Evolutionary conservation across 202 grass and related monocot genomes (phyloP), one percentile per base, ranked within the genome.

Genomic region (Hordeum pubiflorum): DNA sequence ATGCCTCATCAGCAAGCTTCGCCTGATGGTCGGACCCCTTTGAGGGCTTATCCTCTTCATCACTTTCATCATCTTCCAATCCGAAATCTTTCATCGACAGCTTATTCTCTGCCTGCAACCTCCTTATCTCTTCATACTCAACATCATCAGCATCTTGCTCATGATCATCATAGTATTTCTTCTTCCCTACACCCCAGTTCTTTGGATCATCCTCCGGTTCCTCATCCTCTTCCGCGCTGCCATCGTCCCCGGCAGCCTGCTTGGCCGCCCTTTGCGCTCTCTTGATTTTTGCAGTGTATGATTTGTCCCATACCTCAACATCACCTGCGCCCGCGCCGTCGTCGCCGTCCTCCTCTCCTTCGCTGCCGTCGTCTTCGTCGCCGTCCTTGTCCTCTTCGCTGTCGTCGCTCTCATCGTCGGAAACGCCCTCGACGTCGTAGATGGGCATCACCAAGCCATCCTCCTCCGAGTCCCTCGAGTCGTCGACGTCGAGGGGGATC

Each of bases 81-180:
- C 95, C 95, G 78, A 88, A 89, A 84, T 98, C 92, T 88, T 90
- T 85, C 84, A 88, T 79, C 58, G 92, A 89, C 22, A 98, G 84
- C 17, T 79, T 70, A 44, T 84, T 78, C 20, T 89, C 90, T 44
- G 82, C 86, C 76, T 93, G 71, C 3, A 94, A 85, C 86, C 80
- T 85, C 69, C 69, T 21, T 10, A 87, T 78, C 61, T 91, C 95
- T 65, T 82, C 66, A 59, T 61, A 78, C 20, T 89, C 88, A 79
- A 91, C 88, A 26, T 94, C 95, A 55, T 87, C 86, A 36, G 50
- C 88, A 52, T 86, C 79, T 8, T 94, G 81, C 81, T 93, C 90
- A 85, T 79, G 59, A 8, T 10, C 77, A 86, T 70, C 76, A 78
- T 94, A 93, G 75, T 97, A 94, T 61, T 63, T 64, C 7, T 77